Percentiles rank a stretch among this genome's conserved stretches.
Conservation (phyloP, 1,284 basidiomycete genomes). For the Malassezia furfur region DNA sequence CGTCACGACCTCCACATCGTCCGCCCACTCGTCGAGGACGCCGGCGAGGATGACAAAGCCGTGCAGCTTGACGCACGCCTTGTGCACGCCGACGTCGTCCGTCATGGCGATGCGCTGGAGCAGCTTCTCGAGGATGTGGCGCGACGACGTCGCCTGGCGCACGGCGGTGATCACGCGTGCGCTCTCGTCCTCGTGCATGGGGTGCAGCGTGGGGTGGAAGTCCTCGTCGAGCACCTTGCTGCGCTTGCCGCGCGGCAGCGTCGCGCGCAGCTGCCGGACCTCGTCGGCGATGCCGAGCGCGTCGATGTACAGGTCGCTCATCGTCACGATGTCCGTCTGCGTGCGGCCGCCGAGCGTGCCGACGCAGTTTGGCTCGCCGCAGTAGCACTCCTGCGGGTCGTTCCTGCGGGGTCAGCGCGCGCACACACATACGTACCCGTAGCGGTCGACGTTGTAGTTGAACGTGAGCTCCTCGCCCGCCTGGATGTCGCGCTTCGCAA, state of each 20-base stretch:
- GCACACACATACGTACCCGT: constrained; percentile 54
- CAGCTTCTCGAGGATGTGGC: constrained; percentile 71
- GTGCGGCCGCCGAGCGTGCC: constrained; percentile 96
- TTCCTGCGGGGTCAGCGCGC: constrained; percentile 54
- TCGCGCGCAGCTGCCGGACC: constrained; percentile 65
- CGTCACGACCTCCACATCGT: constrained; percentile 63
- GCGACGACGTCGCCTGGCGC: constrained; percentile 71
- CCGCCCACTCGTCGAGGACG: constrained; percentile 67
- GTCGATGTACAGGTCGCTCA: constrained; percentile 91
- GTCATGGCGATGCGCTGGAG: constrained; percentile 83
- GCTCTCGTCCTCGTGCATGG: constrained; percentile 63
- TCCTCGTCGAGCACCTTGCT: constrained; percentile 88
- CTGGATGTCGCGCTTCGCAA: constrained; percentile 72
- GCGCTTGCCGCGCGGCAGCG: constrained; percentile 81
- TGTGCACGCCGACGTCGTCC: constrained; percentile 65
- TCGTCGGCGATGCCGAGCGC: constrained; percentile 93
- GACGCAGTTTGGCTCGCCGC: constrained; percentile 89
- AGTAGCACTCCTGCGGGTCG: constrained; percentile 88
- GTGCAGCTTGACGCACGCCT: constrained; percentile 82
- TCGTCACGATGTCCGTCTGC: constrained; percentile 83
- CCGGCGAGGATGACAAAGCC: constrained; percentile 87
- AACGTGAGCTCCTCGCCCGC: constrained; percentile 91
- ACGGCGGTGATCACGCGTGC: constrained; percentile 85
- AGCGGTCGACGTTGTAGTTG: constrained; percentile 99
- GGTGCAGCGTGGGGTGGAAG: constrained; percentile 62